Evolutionary conservation across 805 yeast species (phyloP), one percentile per base, ranked within the genome.

Genomic region (Ogataea zsoltii): DNA sequence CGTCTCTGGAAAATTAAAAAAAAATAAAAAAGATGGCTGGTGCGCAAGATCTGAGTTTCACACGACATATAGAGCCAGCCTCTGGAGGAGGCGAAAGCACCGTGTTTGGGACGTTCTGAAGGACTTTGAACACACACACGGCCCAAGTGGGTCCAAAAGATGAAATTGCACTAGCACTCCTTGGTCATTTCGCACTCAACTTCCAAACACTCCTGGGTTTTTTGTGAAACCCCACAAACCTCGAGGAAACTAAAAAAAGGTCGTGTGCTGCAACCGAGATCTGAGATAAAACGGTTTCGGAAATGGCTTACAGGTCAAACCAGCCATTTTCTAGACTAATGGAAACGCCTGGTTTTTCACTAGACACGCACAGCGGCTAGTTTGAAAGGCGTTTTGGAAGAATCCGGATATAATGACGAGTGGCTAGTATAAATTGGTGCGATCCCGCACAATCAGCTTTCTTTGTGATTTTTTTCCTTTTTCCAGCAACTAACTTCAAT

Each of bases 281-380:
- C 26, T 44, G 50, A 43, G 34, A 21, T 23, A 41, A 33, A 44
- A 25, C 37, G 38, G 48, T 42, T 42, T 33, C 46, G 38, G 37
- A 44, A 42, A 26, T 9, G 39, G 46, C 26, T 30, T 42, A 41
- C 36, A 33, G 31, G 50, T 44, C 40, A 47, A 50, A 50, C 54
- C 54, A 50, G 54, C 54, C 54, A 50, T 47, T 44, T 21, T 23
- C 13, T 13, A 13, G 21, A 15, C 13, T 12, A 21, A 26, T 35
- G 30, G 29, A 30, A 16, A 26, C 15, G 38, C 25, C 10, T 31
- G 4, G 18, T 5, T 5, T 10, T 18, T 9, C 6, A 9, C 18
- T 5, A 14, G 14, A 4, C 4, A 18, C 33, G 18, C 15, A 28
- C 14, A 11, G 32, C 31, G 31, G 31, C 14, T 6, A 32, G 40